Percentiles rank a stretch among this genome's conserved stretches.
Evolutionary conservation across 768 basidiomycete genomes (phyloP).

Genomic region (Panaeolus papilionaceus): DNA sequence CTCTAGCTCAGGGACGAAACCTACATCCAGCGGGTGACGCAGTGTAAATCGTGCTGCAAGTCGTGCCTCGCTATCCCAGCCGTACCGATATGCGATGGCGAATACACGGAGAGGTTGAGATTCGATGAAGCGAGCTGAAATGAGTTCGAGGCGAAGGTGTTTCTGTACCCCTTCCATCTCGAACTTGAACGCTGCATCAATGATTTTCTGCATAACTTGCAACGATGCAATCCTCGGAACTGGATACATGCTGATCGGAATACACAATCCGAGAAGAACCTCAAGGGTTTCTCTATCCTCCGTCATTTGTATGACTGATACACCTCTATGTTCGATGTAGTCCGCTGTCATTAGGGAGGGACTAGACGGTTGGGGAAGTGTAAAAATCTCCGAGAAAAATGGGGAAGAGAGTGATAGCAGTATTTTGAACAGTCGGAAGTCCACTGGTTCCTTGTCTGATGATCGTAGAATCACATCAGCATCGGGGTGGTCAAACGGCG

Average conservation of each 20-base stretch:
- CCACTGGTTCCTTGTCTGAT: constrained; percentile 50
- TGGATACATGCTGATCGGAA: constrained; percentile 48
- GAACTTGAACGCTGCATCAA: constrained; percentile 55
- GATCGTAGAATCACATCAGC: constrained; percentile 63
- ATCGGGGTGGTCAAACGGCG: constrained; percentile 54
- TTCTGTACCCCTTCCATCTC: constrained; percentile 53
- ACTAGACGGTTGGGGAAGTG: constrained; percentile 50
- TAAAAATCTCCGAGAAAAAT: constrained; percentile 63
- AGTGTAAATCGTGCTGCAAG: constrained; percentile 42
- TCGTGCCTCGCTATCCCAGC: constrained; percentile 40
- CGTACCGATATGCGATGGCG: constrained; percentile 47
- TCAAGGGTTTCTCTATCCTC: constrained; percentile 50
- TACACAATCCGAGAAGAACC: constrained; percentile 52
- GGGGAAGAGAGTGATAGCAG: constrained; percentile 62
- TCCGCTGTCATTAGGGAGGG: constrained; percentile 26
- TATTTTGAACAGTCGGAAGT: constrained; percentile 61
- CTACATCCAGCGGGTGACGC: constrained; percentile 34
- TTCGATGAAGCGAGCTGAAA: constrained; percentile 41
- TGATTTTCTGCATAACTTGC: constrained; percentile 46
- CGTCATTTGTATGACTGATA: constrained; percentile 53
- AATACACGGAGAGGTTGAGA: constrained; percentile 48
- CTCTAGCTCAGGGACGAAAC: constrained; percentile 44
- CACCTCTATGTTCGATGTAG: constrained; percentile 34
- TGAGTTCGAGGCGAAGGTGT: constrained; percentile 35
- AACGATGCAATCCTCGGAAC: constrained; percentile 40